Evolutionary conservation across 768 basidiomycete genomes (phyloP).

Genomic region (Ephemerocybe angulata): DNA sequence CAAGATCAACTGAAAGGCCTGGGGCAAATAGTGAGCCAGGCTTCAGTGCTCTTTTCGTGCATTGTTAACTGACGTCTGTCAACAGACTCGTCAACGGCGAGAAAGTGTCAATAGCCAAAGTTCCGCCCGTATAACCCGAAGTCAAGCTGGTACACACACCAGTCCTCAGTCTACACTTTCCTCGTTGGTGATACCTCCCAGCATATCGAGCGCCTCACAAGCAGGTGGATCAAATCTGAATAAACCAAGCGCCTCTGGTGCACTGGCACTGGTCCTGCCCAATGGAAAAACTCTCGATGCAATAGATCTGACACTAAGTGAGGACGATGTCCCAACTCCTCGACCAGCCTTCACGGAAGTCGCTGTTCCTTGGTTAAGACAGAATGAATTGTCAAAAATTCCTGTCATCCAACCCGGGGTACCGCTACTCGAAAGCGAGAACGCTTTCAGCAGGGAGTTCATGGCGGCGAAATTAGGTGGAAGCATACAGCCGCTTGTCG

Average conservation of each 20-base stretch:
- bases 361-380: conserved; percentile 18
- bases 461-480: conserved; percentile 38
- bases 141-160: not conserved
- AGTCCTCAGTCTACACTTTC: not conserved
- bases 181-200: not conserved
- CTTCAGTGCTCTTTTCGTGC: not conserved
- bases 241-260: not conserved
- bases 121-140: not conserved
- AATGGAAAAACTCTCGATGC: too few relatives aligned
- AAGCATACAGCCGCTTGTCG: conserved; percentile 33
- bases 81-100: not conserved
- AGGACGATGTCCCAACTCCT: conserved; percentile 6
- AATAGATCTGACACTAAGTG: conserved; percentile 10
- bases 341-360: not conserved
- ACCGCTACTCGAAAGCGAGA: conserved; percentile 20
- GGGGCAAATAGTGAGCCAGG: not conserved
- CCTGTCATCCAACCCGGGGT: conserved; percentile 23
- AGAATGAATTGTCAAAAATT: conserved; percentile 19
- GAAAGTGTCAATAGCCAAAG: not conserved
- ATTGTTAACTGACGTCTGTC: not conserved
- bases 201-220: not conserved
- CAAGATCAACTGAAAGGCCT: not conserved
- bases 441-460: conserved; percentile 36
- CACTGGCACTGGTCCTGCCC: not conserved
- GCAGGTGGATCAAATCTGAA: not conserved